Percentiles rank a stretch among this genome's conserved stretches.
These are phyloP conservation scores for Discostella stelligeroides DNA, from an alignment of 108 stramenopile species.

Conservation along the genomic window DNA sequence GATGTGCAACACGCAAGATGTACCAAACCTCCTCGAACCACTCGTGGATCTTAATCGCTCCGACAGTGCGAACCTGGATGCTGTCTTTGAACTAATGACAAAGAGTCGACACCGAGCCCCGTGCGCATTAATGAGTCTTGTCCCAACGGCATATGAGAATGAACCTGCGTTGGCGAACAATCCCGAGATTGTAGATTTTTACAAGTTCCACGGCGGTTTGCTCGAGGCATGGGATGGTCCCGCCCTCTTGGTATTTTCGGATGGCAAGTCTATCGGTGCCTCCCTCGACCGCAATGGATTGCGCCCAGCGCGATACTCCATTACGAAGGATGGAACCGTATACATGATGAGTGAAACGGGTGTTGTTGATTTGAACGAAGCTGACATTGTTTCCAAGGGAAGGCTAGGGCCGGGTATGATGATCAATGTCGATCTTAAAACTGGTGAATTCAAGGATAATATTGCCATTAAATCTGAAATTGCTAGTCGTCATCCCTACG, in stretches of 20 bases:
- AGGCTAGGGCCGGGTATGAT: slow-evolving; percentile 97
- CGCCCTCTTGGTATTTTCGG: slow-evolving; percentile 93
- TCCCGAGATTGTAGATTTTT: slow-evolving; percentile 93
- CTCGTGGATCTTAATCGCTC: slow-evolving; percentile 81
- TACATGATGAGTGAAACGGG: slow-evolving; percentile 98
- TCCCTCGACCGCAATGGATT: slow-evolving; percentile 92
- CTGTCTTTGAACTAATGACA: slow-evolving; percentile 93
- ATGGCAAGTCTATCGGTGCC: slow-evolving; percentile 94
- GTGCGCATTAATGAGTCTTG: slow-evolving; percentile 90
- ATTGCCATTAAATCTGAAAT: slow-evolving; percentile 93
- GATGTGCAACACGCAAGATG: slow-evolving; percentile 88
- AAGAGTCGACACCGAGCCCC: slow-evolving; percentile 90
- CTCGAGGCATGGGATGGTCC: slow-evolving; percentile 99
- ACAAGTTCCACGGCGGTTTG: slow-evolving; percentile 95
- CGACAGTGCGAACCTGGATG: slow-evolving; percentile 96
- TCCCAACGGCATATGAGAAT: slow-evolving; percentile 92
- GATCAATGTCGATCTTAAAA: slow-evolving; percentile 92
- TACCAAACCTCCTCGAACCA: slow-evolving; percentile 80
- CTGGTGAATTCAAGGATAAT: slow-evolving; percentile 93
- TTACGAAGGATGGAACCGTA: slow-evolving; percentile 90
- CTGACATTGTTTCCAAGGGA: slow-evolving; percentile 89
- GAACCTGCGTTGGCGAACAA: slow-evolving; percentile 82
- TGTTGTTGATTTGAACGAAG: slow-evolving; percentile 82
- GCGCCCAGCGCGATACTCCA: slow-evolving; percentile 91
- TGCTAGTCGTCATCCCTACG: slow-evolving; percentile 89